Evolutionary conservation across 768 basidiomycete genomes (phyloP).

Genomic region (Calocybe cyanea): DNA sequence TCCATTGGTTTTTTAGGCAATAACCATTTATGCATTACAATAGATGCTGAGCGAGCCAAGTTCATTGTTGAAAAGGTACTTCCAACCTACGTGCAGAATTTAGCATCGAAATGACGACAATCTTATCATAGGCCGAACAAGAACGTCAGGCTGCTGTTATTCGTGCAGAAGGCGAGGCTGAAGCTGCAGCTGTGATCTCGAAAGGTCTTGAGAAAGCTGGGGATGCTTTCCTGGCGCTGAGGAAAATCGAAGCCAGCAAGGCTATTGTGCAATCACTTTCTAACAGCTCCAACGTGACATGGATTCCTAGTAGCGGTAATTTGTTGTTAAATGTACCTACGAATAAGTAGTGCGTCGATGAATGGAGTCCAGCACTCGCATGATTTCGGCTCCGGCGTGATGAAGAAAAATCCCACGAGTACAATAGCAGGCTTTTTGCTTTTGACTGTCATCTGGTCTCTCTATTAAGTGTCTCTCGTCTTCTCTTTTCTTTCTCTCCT

Average conservation of each 20-base stretch:
- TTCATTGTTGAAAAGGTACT: constrained; percentile 96
- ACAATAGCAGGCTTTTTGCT: constrained; percentile 36
- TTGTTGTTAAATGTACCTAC: constrained; percentile 82
- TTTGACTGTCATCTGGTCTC: constrained; percentile 46
- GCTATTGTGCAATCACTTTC: constrained; percentile 89
- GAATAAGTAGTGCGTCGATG: constrained; percentile 30
- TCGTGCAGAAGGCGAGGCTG: constrained; percentile 96
- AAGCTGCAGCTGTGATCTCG: constrained; percentile 93
- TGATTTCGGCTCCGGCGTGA: constrained; percentile 20
- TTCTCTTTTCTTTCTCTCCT: constrained; percentile 43
- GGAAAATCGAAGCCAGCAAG: constrained; percentile 97
- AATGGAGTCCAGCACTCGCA: not conserved
- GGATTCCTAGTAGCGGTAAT: constrained; percentile 79
- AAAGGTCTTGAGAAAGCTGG: constrained; percentile 89
- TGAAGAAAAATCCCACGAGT: constrained; percentile 29
- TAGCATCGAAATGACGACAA: constrained; percentile 8
- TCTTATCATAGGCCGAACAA: constrained; percentile 80
- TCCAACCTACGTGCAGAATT: constrained; percentile 1
- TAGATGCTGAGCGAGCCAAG: constrained; percentile 97
- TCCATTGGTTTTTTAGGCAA: not conserved
- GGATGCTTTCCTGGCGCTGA: constrained; percentile 90
- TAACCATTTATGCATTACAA: constrained; percentile 6
- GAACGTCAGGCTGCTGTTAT: constrained; percentile 98
- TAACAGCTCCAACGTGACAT: constrained; percentile 80
- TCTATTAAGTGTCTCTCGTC: constrained; percentile 38